A percentile compares a stretch with the other conserved stretches of the same genome.
phyloP scores from a whole-genome alignment of 176 grass and related monocot species.

The Pontederia paniculata region DNA sequence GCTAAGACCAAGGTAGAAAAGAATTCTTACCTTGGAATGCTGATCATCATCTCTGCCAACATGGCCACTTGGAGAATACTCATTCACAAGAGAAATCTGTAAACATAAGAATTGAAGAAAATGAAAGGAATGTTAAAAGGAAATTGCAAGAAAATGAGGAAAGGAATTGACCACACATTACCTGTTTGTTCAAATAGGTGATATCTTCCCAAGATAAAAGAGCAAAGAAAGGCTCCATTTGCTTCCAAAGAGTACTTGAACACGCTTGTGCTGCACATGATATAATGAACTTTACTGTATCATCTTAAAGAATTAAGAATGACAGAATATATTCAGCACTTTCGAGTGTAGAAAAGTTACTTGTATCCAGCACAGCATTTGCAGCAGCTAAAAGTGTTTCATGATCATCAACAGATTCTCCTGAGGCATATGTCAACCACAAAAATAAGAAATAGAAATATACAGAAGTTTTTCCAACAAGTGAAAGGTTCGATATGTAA shows the following conservation, averaged over 20 bases:
- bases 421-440: slow-evolving; percentile 18
- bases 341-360: slow-evolving; percentile 26
- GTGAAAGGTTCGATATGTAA: slow-evolving; percentile 5
- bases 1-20: background rate
- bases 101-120: slow-evolving; percentile 24
- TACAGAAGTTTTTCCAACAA: slow-evolving; percentile 3
- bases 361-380: slow-evolving; percentile 31
- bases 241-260: slow-evolving; percentile 32
- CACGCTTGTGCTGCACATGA: slow-evolving; percentile 35
- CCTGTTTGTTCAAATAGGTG: slow-evolving; percentile 48
- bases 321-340: slow-evolving; percentile 11
- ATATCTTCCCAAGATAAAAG: slow-evolving; percentile 46
- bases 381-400: slow-evolving; percentile 54
- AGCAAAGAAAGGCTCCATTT: slow-evolving; percentile 49
- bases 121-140: slow-evolving; percentile 16
- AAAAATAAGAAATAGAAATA: slow-evolving; percentile 8
- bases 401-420: slow-evolving; percentile 46
- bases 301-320: background rate
- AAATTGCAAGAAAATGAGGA: slow-evolving; percentile 10
- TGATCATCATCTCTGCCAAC: slow-evolving; percentile 40
- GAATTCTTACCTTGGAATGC: slow-evolving; percentile 40
- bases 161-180: slow-evolving; percentile 17
- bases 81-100: slow-evolving; percentile 41
- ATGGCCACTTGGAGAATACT: slow-evolving; percentile 23
- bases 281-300: slow-evolving; percentile 15